phyloP scores from a whole-genome alignment of 176 grass and related monocot genomes.

The Calamus simplicifolius region DNA sequence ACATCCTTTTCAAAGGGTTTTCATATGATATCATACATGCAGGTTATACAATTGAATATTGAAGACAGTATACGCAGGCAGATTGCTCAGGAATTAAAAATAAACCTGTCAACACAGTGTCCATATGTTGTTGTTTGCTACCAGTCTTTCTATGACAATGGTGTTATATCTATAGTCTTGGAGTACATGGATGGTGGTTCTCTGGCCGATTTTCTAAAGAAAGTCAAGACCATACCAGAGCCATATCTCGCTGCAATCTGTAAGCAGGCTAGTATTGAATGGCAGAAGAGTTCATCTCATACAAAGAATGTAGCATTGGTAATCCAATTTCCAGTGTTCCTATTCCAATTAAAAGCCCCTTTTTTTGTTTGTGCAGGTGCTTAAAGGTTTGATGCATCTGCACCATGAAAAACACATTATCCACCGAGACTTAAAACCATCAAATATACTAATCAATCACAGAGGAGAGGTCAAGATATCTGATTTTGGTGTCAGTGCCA shows the following conservation, averaged over 20 bases:
- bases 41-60: constrained; percentile 94
- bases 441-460: constrained; percentile 96
- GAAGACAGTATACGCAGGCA: constrained; percentile 56
- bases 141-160: constrained; percentile 93
- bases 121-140: constrained; percentile 57
- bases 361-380: constrained; percentile 45
- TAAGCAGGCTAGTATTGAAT: constrained; percentile 78
- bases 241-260: constrained; percentile 87
- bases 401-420: constrained; percentile 74
- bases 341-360: too few relatives aligned
- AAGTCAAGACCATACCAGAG: constrained; percentile 78
- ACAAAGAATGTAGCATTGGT: too few relatives aligned
- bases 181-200: constrained; percentile 98
- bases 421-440: constrained; percentile 93
- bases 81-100: constrained; percentile 85
- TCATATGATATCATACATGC: constrained; percentile 8
- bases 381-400: constrained; percentile 72
- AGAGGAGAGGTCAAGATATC: constrained; percentile 95
- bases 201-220: constrained; percentile 69
- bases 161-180: constrained; percentile 81
- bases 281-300: constrained; percentile 1
- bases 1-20: background rate
- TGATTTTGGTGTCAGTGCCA: constrained; percentile 96
- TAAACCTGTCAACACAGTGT: constrained; percentile 73
- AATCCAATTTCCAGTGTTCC: too few relatives aligned